Conservation (phyloP, 495 filamentous ascomycete genomes). For the Pseudoneurospora amorphoporcata region DNA sequence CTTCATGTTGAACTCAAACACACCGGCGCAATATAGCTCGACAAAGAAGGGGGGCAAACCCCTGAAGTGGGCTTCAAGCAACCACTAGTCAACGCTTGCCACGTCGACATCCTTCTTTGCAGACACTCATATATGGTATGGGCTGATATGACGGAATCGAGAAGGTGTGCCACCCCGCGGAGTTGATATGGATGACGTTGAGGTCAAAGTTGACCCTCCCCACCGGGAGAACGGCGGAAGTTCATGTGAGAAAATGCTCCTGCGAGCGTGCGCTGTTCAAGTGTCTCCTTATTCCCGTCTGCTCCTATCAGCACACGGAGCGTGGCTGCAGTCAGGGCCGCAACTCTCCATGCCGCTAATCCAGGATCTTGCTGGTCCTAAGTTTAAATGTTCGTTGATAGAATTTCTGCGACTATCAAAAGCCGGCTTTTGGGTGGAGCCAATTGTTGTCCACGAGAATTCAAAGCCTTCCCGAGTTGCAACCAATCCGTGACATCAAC, state of each 20-base stretch:
- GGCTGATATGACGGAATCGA: background rate
- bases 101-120: conserved; percentile 13
- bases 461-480: background rate
- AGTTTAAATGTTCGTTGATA: background rate
- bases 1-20: conserved; percentile 1
- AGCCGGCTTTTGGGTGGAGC: background rate
- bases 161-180: background rate
- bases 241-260: conserved; percentile 24
- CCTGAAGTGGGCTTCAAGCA: conserved; percentile 5
- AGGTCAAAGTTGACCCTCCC: background rate
- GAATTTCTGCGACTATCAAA: background rate
- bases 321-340: conserved; percentile 10
- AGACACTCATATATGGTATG: background rate
- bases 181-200: background rate
- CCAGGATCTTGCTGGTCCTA: background rate
- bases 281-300: background rate
- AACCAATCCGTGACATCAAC: background rate
- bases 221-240: conserved; percentile 6
- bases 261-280: conserved; percentile 14
- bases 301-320: conserved; percentile 6
- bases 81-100: conserved; percentile 21
- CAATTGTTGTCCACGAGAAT: background rate
- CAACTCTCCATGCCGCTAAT: background rate
- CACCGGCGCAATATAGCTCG: conserved; percentile 10
- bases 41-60: conserved; percentile 1